Evolutionary conservation across 257 asterid genomes (phyloP).

Genomic region (Solanum tarapatanum): DNA sequence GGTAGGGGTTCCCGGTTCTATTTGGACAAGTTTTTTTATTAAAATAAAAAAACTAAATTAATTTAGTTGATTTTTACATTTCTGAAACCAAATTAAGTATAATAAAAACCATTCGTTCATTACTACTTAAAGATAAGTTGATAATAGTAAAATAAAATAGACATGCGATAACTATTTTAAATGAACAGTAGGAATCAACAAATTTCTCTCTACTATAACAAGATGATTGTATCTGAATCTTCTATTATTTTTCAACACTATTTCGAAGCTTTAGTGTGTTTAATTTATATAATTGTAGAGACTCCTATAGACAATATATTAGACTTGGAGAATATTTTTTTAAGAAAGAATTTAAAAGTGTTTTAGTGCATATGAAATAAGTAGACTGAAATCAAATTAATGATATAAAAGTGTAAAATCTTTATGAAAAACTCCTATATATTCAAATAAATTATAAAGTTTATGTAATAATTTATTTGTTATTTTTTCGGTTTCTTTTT

Average conservation of each 20-base stretch:
- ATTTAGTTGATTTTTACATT: not conserved
- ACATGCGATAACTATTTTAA: not conserved
- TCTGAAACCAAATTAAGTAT: not conserved
- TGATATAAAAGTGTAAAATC: no score
- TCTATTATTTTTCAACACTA: not conserved
- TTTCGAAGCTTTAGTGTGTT: not conserved
- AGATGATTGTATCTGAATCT: not conserved
- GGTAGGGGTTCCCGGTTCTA: not conserved
- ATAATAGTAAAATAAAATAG: not conserved
- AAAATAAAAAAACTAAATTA: not conserved
- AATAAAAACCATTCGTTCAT: no score
- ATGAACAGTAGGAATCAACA: not conserved
- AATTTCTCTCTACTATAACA: not conserved
- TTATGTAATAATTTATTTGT: not conserved
- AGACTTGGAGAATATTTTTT: no score
- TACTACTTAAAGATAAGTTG: not conserved
- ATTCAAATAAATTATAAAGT: no score
- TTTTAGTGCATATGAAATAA: no score
- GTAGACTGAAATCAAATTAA: no score
- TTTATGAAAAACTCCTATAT: no score
- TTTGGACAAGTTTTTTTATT: not conserved
- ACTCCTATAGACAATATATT: no score
- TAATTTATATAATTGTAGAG: not conserved
- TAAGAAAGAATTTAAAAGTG: no score
- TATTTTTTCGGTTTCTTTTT: no score